Evolutionary conservation across 305 asterid genomes (phyloP), one percentile per base, ranked within the genome.

Genomic region (Ajuga reptans): DNA sequence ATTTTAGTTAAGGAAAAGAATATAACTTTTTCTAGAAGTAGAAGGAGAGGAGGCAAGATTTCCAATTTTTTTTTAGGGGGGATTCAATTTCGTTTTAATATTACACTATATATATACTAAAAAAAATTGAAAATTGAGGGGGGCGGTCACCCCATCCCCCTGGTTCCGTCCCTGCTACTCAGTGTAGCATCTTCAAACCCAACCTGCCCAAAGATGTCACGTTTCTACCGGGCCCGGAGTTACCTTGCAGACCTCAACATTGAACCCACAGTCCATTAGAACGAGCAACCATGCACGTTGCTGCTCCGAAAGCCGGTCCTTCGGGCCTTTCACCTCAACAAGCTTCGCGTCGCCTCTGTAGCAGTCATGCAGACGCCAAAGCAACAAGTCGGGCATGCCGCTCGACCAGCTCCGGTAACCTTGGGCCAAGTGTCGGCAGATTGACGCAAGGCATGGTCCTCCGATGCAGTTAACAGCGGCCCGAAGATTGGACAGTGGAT

Each of bases 301-400:
- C 78, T 91, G 99, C 80, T 93, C 97, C 1, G 99, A 91, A 42
- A 93, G 95, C 64, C 95, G 75, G 67, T 93, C 99, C 61, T 82
- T 80, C 4, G 99, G 96, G 46, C 99, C 99, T 81, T 93, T 93
- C 3, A 93, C 99, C 77, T 93, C 99, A 4, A 91, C 99, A 18
- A 93, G 96, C 85, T 93, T 93, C 9, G 97, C 96, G 69, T 93
- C 96, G 31, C 99, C 99, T 52, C 78, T 80, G 77, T 84, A 85
- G 81, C 83, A 65, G 64, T 81, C 86, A 2, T 77, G 85, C 70
- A 93, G 86, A 27, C 99, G 96, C 99, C 99, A 93, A 5, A 93
- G 81, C 72, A 93, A 72, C 50, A 93, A 75, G 77, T 93, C 96
- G 2, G 99, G 99, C 99, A 93, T 93, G 18, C 99, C 99, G 74